phyloP scores from a whole-genome alignment of 2,329 filamentous ascomycete species.

The Aspergillus arachidicola region DNA sequence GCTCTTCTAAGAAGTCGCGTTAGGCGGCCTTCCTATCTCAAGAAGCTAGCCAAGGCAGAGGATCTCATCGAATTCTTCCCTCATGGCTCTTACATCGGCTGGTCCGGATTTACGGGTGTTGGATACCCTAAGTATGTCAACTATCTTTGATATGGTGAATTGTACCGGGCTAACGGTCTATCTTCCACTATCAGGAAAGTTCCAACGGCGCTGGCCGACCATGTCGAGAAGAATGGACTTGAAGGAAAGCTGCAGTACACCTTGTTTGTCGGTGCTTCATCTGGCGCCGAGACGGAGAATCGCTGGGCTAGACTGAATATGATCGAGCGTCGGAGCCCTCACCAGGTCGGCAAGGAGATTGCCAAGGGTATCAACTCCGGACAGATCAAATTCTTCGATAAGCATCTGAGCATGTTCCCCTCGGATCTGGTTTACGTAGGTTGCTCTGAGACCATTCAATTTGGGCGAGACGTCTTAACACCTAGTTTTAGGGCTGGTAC shows the following conservation, averaged over 20 bases:
- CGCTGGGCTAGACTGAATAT: slow-evolving; percentile 87
- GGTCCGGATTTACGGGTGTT: slow-evolving; percentile 89
- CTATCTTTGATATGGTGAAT: neutral
- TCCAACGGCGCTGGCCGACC: slow-evolving; percentile 79
- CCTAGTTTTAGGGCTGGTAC: slow-evolving; percentile 66
- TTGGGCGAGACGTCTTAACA: neutral
- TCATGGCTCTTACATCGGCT: slow-evolving; percentile 83
- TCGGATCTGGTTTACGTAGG: slow-evolving; percentile 77
- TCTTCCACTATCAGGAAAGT: slow-evolving; percentile 63
- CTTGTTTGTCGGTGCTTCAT: slow-evolving; percentile 87
- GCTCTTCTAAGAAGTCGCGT: slow-evolving; percentile 76
- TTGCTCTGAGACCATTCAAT: slow-evolving; percentile 3
- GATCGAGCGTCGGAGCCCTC: slow-evolving; percentile 82
- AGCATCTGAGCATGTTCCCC: slow-evolving; percentile 91
- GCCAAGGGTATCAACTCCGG: slow-evolving; percentile 88
- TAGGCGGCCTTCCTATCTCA: slow-evolving; percentile 73
- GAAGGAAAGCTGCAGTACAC: slow-evolving; percentile 84
- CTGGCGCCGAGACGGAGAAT: slow-evolving; percentile 87
- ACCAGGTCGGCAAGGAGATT: slow-evolving; percentile 89
- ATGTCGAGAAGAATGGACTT: slow-evolving; percentile 83
- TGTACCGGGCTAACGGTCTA: neutral
- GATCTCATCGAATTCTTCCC: slow-evolving; percentile 81
- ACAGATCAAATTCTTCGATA: slow-evolving; percentile 89
- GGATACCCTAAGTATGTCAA: slow-evolving; percentile 79
- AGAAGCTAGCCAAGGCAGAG: slow-evolving; percentile 77